Evolutionary conservation across 2,329 filamentous ascomycete genomes (phyloP).

Genomic region (Aureobasidium sp.): DNA sequence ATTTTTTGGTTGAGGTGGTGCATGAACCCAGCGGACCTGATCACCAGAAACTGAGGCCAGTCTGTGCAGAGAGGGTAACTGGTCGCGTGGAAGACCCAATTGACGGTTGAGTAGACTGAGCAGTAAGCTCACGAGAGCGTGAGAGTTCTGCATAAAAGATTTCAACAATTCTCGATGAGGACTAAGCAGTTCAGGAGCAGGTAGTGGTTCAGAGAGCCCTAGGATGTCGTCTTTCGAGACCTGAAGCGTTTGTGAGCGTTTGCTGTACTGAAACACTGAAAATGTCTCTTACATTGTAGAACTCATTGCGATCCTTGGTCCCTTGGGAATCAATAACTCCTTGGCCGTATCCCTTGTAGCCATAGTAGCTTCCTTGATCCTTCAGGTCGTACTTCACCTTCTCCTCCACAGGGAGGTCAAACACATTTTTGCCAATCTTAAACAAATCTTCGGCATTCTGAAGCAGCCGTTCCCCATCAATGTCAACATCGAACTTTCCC

Average conservation of each 20-base stretch:
- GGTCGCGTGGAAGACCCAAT: slow-evolving; percentile 46
- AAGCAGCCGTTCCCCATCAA: slow-evolving; percentile 46
- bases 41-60: slow-evolving; percentile 51
- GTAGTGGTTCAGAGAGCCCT: slow-evolving; percentile 42
- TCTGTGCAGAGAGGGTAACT: slow-evolving; percentile 52
- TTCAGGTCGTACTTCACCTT: slow-evolving; percentile 63
- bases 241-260: slow-evolving; percentile 26
- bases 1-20: slow-evolving; percentile 50
- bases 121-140: slow-evolving; percentile 51
- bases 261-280: not conserved
- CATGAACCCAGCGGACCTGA: slow-evolving; percentile 60
- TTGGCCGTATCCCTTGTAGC: slow-evolving; percentile 51
- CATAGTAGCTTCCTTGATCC: slow-evolving; percentile 56
- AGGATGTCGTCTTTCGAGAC: slow-evolving; percentile 61
- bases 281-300: slow-evolving; percentile 54
- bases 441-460: slow-evolving; percentile 52
- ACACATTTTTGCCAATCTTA: slow-evolving; percentile 50
- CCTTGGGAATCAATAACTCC: slow-evolving; percentile 54
- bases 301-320: slow-evolving; percentile 58
- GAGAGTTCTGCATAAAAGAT: slow-evolving; percentile 51
- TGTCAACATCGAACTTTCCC: not conserved
- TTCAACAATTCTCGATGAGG: slow-evolving; percentile 41
- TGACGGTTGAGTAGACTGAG: slow-evolving; percentile 49
- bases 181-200: slow-evolving; percentile 47
- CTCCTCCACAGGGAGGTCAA: slow-evolving; percentile 54